A percentile compares a stretch with the other conserved stretches of the same genome.
phyloP scores from a whole-genome alignment of 2,329 filamentous ascomycete genomes.

The Ascochyta koolunga region DNA sequence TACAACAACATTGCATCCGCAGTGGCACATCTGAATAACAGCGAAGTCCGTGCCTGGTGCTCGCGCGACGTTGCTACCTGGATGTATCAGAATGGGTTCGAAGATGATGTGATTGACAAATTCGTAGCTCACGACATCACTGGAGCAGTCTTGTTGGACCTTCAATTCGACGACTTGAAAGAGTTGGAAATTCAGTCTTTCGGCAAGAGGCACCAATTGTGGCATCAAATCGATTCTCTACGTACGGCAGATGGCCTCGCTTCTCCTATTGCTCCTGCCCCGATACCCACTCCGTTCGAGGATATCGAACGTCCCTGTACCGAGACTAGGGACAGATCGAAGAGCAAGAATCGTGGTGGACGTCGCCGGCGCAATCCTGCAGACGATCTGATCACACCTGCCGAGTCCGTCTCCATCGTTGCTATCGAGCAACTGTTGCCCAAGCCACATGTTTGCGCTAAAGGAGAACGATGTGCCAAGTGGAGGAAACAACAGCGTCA shows the following conservation, averaged over 20 bases:
- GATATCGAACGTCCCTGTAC: conserved; percentile 55
- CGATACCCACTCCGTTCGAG: conserved; percentile 57
- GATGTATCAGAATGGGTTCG: conserved; percentile 85
- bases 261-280: conserved; percentile 49
- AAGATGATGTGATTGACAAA: conserved; percentile 76
- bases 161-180: conserved; percentile 87
- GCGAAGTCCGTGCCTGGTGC: conserved; percentile 69
- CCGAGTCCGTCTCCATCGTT: conserved; percentile 87
- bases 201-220: conserved; percentile 78
- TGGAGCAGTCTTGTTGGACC: conserved; percentile 82
- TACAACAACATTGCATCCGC: conserved; percentile 60
- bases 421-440: conserved; percentile 89
- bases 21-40: conserved; percentile 64
- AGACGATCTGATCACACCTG: conserved; percentile 74
- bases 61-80: conserved; percentile 81
- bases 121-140: conserved; percentile 94
- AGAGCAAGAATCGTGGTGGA: conserved; percentile 46
- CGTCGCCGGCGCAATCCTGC: conserved; percentile 47
- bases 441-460: conserved; percentile 81
- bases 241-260: conserved; percentile 55
- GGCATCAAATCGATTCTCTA: conserved; percentile 77
- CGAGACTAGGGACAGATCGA: conserved; percentile 41
- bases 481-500: conserved; percentile 80
- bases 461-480: conserved; percentile 84
- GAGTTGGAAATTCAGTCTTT: conserved; percentile 83